Base-by-base conservation (phyloP, 2,329 filamentous ascomycete species). In the Colletotrichum simmondsii region DNA sequence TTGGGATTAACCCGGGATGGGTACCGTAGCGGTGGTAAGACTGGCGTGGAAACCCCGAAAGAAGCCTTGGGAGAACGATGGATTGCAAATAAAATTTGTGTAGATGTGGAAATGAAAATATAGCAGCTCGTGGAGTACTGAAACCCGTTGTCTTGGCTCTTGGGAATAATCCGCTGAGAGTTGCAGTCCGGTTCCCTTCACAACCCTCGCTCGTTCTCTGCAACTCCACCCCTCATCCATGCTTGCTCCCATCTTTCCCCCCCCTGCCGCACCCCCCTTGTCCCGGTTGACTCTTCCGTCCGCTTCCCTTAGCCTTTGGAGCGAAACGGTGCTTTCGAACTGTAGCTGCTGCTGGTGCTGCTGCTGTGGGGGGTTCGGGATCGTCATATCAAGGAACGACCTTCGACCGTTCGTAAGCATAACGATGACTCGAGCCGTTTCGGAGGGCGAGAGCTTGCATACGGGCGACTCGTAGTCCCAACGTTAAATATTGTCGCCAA, bases 391-490 rank as follows among this genome's bases (percentile, higher is more conserved):
- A 65, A 65, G 54, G 54, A 61, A 61, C 35, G 66, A 65, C 66
- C 66, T 71, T 70, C 52, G 53, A 61, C 66, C 53, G 46, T 70
- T 26, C 68, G 46, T 52, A 37, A 35, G 35, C 60, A 72, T 61
- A 61, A 26, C 46, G 60, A 71, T 72, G 71, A 72, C 71, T 72
- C 71, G 56, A 72, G 71, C 60, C 71, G 71, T 70, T 65, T 71
- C 71, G 66, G 49, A 65, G 70, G 60, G n/a, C 19, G 46, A 32
- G 61, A 71, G 32, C 54, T 64, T 69, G 42, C 53, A 65, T 30
- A 63, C 64, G 58, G 42, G 32, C 42, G 66, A 69, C 12, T 69
- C 65, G 53, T 61, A 61, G 52, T 61, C 54, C 56, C 46, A 65
- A 61, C 70, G 67, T 70, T 61, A 71, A 61, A 56, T 58, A 65